Conservation (phyloP, 176 grass and related monocot genomes). For the Ensete ventricosum region DNA sequence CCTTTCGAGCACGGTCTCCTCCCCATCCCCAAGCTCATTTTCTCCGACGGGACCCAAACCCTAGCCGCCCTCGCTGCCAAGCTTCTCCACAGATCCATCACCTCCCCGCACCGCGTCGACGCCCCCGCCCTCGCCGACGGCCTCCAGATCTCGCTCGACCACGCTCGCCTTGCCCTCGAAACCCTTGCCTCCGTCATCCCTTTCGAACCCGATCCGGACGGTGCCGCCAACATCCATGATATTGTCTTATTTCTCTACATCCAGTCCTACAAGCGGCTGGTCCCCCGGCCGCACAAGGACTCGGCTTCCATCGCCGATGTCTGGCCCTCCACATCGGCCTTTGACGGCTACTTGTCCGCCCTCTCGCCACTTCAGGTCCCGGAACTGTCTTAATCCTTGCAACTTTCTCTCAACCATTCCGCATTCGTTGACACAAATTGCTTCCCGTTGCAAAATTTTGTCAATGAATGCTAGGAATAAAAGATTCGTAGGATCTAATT, state of each 20-base stretch:
- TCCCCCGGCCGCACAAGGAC: conserved; percentile 19
- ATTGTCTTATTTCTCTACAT: conserved; percentile 25
- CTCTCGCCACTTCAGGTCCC: conserved; percentile 20
- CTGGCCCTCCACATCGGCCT: conserved; percentile 30
- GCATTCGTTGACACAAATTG: neutral
- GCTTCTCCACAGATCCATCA: conserved; percentile 28
- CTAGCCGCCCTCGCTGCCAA: conserved; percentile 57
- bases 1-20: conserved; percentile 92
- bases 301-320: conserved; percentile 16
- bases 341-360: conserved; percentile 18
- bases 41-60: conserved; percentile 59
- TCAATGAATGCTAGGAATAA: neutral
- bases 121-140: conserved; percentile 45
- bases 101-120: conserved; percentile 34
- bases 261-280: conserved; percentile 27
- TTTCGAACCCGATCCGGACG: conserved; percentile 40
- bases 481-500: neutral
- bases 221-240: conserved; percentile 13
- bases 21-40: conserved; percentile 75
- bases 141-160: conserved; percentile 77
- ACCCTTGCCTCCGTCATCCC: conserved; percentile 74
- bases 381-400: neutral
- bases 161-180: conserved; percentile 53
- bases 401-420: neutral
- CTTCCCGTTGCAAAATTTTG: neutral